Conservation (phyloP, 139 green algal genomes). For the Monoraphidium neglectum region DNA sequence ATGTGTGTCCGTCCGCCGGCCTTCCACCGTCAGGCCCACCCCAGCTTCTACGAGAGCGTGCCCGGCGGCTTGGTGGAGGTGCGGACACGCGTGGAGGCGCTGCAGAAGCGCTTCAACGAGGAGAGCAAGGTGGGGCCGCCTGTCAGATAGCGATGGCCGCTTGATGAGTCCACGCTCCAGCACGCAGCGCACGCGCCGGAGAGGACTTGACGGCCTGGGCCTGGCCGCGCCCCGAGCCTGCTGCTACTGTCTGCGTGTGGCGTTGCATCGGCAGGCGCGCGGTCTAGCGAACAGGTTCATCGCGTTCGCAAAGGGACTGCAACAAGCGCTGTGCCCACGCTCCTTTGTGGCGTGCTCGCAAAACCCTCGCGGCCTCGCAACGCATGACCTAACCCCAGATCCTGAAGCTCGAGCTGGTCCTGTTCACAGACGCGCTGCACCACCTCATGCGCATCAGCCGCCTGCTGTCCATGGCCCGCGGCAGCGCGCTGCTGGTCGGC, state of each 20-base stretch:
- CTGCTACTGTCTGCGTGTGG: too few relatives aligned
- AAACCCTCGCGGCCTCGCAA: too few relatives aligned
- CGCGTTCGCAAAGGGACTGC: too few relatives aligned
- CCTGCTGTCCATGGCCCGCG: conserved; percentile 85
- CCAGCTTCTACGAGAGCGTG: conserved; percentile 86
- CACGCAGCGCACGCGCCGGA: too few relatives aligned
- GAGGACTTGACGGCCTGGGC: too few relatives aligned
- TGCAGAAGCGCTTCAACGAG: conserved; percentile 86
- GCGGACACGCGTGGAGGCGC: conserved; percentile 60
- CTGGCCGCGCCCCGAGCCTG: background rate
- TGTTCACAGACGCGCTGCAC: conserved; percentile 92
- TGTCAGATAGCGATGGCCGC: too few relatives aligned
- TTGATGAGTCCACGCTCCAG: too few relatives aligned
- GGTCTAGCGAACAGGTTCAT: too few relatives aligned
- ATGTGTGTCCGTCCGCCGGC: too few relatives aligned
- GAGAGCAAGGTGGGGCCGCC: conserved; percentile 55
- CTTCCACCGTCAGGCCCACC: conserved; percentile 52
- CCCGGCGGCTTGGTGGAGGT: conserved; percentile 73
- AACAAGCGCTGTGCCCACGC: too few relatives aligned
- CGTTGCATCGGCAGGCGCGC: too few relatives aligned
- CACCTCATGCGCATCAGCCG: conserved; percentile 90
- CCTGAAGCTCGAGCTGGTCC: conserved; percentile 87
- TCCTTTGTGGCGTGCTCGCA: too few relatives aligned
- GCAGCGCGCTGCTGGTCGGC: conserved; percentile 90
- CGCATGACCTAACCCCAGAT: conserved; percentile 26